Percentiles rank a stretch among this genome's conserved stretches.
These are phyloP conservation scores for Abrus precatorius DNA, from an alignment of 306 rosid genomes.

Conservation along the genomic window DNA sequence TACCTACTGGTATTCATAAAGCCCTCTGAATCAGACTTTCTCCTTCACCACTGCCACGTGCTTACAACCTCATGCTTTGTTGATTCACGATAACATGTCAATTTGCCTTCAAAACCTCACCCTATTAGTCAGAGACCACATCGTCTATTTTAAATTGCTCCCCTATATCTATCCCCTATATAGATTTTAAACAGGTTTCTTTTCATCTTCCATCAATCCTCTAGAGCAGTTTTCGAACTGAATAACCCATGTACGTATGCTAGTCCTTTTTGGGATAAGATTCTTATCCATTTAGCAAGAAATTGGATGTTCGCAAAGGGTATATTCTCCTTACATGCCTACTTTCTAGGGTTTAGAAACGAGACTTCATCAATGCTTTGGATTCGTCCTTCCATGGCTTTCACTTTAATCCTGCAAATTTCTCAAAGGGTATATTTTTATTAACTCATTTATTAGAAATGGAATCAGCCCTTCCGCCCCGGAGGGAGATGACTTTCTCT, in stretches of 20 bases:
- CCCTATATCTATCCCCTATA: background rate
- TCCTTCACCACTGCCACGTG: no score
- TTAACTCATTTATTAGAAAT: background rate
- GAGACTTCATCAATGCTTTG: background rate
- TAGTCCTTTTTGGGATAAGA: background rate
- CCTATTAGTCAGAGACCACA: background rate
- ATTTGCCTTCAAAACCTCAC: slow-evolving; percentile 12
- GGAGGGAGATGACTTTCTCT: background rate
- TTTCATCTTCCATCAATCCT: background rate
- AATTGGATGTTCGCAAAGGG: background rate
- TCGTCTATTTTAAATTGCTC: background rate
- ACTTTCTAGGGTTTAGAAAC: background rate
- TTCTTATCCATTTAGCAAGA: background rate
- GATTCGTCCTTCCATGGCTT: background rate
- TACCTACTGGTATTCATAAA: no score
- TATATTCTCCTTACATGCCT: background rate
- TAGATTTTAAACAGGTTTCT: background rate
- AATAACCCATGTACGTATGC: background rate
- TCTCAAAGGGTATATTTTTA: background rate
- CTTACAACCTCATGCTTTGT: background rate
- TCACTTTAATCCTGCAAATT: background rate
- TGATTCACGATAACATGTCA: background rate
- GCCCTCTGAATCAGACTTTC: no score
- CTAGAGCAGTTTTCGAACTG: background rate
- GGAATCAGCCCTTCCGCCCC: background rate